phyloP scores from a whole-genome alignment of 2,329 filamentous ascomycete species.

The Alternaria brassicicola region DNA sequence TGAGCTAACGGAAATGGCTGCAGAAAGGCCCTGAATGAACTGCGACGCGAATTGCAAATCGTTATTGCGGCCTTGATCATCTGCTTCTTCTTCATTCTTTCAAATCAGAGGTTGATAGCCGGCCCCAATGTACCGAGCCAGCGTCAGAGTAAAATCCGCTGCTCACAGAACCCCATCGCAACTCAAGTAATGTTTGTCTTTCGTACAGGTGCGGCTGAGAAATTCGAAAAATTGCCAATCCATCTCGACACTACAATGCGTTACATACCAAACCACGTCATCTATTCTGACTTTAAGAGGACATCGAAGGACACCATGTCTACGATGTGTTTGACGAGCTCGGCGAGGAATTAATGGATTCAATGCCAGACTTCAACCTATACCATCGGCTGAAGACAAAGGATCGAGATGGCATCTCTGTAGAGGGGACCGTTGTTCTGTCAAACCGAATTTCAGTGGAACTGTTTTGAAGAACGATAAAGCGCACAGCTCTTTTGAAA shows the following conservation, averaged over 20 bases:
- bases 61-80: background rate
- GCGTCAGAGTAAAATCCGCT: background rate
- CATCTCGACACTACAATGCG: constrained; percentile 43
- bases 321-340: constrained; percentile 39
- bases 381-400: constrained; percentile 34
- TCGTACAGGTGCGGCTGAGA: constrained; percentile 62
- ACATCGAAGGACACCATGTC: constrained; percentile 29
- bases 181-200: constrained; percentile 59
- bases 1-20: background rate
- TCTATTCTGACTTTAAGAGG: constrained; percentile 46
- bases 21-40: background rate
- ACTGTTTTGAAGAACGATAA: background rate
- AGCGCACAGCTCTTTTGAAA: background rate
- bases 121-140: background rate
- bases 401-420: constrained; percentile 28
- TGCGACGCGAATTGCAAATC: constrained; percentile 4
- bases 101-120: background rate
- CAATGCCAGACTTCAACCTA: constrained; percentile 38
- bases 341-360: constrained; percentile 25
- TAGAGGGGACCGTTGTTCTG: constrained; percentile 4
- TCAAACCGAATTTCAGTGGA: background rate
- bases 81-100: constrained; percentile 7
- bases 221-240: constrained; percentile 58
- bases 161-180: background rate
- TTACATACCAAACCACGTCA: constrained; percentile 39